phyloP scores from a whole-genome alignment of 257 asterid species.

The Nicotiana attenuata region DNA sequence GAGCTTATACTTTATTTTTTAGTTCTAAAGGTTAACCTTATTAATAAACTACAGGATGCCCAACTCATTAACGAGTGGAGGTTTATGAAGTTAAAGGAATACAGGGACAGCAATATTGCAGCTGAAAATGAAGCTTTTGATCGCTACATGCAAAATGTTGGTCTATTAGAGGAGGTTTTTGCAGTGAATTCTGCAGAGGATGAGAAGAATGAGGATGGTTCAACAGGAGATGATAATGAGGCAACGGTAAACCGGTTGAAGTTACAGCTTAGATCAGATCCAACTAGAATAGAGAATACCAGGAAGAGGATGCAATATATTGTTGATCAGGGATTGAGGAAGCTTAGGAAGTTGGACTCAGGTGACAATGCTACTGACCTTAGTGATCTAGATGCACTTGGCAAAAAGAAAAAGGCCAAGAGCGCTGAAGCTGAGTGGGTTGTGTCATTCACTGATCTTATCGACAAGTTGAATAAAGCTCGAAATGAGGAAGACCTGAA shows the following conservation, averaged over 20 bases:
- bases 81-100: conserved; percentile 79
- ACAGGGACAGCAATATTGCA: conserved; percentile 54
- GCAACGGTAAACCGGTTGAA: conserved; percentile 36
- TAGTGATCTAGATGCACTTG: conserved; percentile 45
- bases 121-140: conserved; percentile 80
- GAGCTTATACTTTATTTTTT: background rate
- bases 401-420: conserved; percentile 46
- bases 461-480: conserved; percentile 67
- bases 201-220: conserved; percentile 33
- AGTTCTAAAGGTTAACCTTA: conserved; percentile 3
- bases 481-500: conserved; percentile 70
- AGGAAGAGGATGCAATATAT: conserved; percentile 65
- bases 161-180: conserved; percentile 73
- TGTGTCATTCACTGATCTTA: conserved; percentile 43
- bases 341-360: conserved; percentile 38
- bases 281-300: conserved; percentile 49
- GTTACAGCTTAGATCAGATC: conserved; percentile 58
- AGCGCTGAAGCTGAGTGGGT: conserved; percentile 40
- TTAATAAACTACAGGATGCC: conserved; percentile 56
- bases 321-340: conserved; percentile 65
- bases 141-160: conserved; percentile 66
- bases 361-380: conserved; percentile 27
- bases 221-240: conserved; percentile 40
- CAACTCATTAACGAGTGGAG: conserved; percentile 87
- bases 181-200: conserved; percentile 35